Conservation (phyloP, 305 asterid species). For the Petunia hybrid region DNA sequence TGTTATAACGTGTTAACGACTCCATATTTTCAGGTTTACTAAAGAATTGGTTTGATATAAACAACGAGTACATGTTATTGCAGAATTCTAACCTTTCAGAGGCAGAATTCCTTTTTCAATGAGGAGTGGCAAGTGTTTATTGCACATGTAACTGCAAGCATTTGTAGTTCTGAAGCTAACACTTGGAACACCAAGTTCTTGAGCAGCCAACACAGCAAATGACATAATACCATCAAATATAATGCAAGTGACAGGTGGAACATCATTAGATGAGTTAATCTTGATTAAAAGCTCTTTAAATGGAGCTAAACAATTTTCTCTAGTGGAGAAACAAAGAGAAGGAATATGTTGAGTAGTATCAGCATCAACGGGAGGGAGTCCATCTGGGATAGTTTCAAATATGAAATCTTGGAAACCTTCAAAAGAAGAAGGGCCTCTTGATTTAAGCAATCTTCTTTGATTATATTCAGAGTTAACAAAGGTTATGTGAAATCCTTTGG, state of each 20-base stretch:
- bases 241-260: conserved; percentile 51
- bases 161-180: conserved; percentile 55
- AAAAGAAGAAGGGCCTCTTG: conserved; percentile 54
- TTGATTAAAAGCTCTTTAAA: conserved; percentile 52
- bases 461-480: conserved; percentile 50
- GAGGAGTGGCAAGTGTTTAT: conserved; percentile 44
- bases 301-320: conserved; percentile 54
- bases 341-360: conserved; percentile 59
- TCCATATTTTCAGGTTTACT: no score
- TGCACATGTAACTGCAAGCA: conserved; percentile 46
- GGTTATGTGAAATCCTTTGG: conserved; percentile 59
- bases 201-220: conserved; percentile 47
- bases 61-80: background rate
- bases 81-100: conserved; percentile 42
- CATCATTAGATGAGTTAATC: conserved; percentile 37
- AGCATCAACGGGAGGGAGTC: conserved; percentile 46
- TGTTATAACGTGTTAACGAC: no score
- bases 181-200: conserved; percentile 48
- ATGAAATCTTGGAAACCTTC: conserved; percentile 51
- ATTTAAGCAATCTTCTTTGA: conserved; percentile 56
- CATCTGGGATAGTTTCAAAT: conserved; percentile 68
- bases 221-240: conserved; percentile 56
- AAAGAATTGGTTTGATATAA: no score
- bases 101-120: conserved; percentile 46
- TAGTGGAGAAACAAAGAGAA: conserved; percentile 40